Base-by-base conservation (phyloP, 305 asterid genomes). In the Ruellia speciosa region DNA sequence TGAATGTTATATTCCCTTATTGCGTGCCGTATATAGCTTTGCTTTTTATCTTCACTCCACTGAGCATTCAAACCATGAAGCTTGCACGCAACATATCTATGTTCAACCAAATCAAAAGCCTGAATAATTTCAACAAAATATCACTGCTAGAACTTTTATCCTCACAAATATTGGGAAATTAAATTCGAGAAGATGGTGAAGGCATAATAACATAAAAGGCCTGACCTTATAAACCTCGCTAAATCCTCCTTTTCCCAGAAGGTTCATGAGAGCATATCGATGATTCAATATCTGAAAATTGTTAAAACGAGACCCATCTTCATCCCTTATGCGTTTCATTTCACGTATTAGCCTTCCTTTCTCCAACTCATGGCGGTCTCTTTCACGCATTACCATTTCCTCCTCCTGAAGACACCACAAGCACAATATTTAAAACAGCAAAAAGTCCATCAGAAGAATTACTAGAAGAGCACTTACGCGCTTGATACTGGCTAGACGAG, bases 41-140 rank as follows among this genome's bases (percentile, higher is more conserved):
- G 97, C 84, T 92, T 92, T 84, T 88, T 88, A 58, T 88, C 99
- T 79, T 92, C 99, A 59, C 99, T 86, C 99, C 99, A 92, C 72
- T 92, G 95, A 59, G 99, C 90, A 67, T 88, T 87, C 71, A 92
- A 72, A 54, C 99, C 92, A 62, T 92, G 99, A 69, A 92, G 96
- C 88, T 92, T 92, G 75, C 99, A 92, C 34, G 99, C 99, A 66
- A 92, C 99, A 69, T 81, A 92, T 79, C 96, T 82, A 72, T 92
- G 77, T 66, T 88, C 99, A 65, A 92, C 76, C 83, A 92, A 83
- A 83, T 92, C 99, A 80, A 88, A 92, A 67, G 99, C 99, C 99
- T 92, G 87, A 69, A 70, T 54, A 49, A 56, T 66, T 47, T 41
- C 54, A 9, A 59, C 47, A 10, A 63, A 46, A 50, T 58, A 69